A percentile compares a stretch with the other conserved stretches of the same genome.
These are phyloP conservation scores for Zasmidium cellare DNA, from an alignment of 2,329 filamentous ascomycete genomes.

Conservation along the genomic window DNA sequence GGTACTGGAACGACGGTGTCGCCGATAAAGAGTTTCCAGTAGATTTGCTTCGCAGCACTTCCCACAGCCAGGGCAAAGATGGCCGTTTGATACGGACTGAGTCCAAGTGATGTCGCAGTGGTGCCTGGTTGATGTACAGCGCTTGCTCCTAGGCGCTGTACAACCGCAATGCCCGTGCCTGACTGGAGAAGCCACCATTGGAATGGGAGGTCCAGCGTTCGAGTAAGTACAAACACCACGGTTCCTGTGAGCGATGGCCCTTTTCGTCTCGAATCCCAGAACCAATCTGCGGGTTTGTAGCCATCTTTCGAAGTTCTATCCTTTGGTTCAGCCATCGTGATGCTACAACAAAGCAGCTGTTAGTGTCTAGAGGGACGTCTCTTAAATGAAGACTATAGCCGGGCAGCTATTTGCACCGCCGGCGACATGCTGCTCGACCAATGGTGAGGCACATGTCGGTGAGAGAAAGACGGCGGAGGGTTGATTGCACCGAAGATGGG, in stretches of 20 bases:
- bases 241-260: constrained; percentile 18
- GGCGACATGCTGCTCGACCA: no score
- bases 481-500: background rate
- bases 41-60: constrained; percentile 27
- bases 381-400: no score
- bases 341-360: no score
- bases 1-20: constrained; percentile 18
- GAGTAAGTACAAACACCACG: constrained; percentile 16
- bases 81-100: constrained; percentile 24
- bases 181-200: constrained; percentile 23
- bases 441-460: no score
- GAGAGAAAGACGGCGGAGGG: background rate
- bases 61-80: constrained; percentile 26
- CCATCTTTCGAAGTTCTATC: constrained; percentile 1
- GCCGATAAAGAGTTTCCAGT: constrained; percentile 26
- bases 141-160: constrained; percentile 8
- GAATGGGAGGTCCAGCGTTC: constrained; percentile 21
- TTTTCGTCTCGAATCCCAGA: constrained; percentile 8
- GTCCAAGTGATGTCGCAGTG: constrained; percentile 14
- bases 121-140: background rate
- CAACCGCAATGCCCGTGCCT: constrained; percentile 7
- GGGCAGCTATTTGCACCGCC: no score
- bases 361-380: no score
- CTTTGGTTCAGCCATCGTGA: no score
- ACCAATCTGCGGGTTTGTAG: constrained; percentile 9